These are phyloP conservation scores for Peronosclerospora sorghi DNA, from an alignment of 352 stramenopile genomes.

Conservation along the genomic window DNA sequence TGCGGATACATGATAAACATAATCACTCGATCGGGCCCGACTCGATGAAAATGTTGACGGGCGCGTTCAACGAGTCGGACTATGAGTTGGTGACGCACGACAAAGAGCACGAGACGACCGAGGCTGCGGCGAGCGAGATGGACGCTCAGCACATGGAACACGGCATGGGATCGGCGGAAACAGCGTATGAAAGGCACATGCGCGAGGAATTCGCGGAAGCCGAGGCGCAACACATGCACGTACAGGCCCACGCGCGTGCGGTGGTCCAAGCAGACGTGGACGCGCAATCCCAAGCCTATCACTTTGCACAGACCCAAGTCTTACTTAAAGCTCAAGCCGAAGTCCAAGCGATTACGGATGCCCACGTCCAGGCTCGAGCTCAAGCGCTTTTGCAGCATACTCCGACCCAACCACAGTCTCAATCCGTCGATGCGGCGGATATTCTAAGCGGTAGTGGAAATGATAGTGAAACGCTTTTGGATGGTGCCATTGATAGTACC, in stretches of 20 bases:
- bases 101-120: constrained; percentile 1
- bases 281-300: constrained; percentile 25
- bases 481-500: constrained; percentile 37
- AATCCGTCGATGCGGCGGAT: constrained; percentile 23
- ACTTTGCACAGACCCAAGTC: constrained; percentile 20
- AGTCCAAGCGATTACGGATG: constrained; percentile 15
- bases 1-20: constrained; percentile 61
- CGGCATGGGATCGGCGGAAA: constrained; percentile 7
- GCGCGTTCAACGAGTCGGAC: constrained; percentile 39
- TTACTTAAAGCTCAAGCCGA: constrained; percentile 15
- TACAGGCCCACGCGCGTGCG: constrained; percentile 22
- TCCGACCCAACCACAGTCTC: constrained; percentile 12
- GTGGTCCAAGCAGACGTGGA: constrained; percentile 25
- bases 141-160: constrained; percentile 20
- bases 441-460: constrained; percentile 34
- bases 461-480: constrained; percentile 42
- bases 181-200: constrained; percentile 17
- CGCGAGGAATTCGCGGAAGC: constrained; percentile 22
- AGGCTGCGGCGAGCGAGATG: not conserved
- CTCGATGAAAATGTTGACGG: constrained; percentile 41
- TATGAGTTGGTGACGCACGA: constrained; percentile 33
- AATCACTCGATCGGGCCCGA: constrained; percentile 68
- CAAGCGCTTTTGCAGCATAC: constrained; percentile 20
- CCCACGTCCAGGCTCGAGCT: constrained; percentile 5
- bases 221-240: constrained; percentile 19